Percentiles rank a stretch among this genome's conserved stretches.
phyloP scores from a whole-genome alignment of 306 rosid genomes.

The Comarum palustre region DNA sequence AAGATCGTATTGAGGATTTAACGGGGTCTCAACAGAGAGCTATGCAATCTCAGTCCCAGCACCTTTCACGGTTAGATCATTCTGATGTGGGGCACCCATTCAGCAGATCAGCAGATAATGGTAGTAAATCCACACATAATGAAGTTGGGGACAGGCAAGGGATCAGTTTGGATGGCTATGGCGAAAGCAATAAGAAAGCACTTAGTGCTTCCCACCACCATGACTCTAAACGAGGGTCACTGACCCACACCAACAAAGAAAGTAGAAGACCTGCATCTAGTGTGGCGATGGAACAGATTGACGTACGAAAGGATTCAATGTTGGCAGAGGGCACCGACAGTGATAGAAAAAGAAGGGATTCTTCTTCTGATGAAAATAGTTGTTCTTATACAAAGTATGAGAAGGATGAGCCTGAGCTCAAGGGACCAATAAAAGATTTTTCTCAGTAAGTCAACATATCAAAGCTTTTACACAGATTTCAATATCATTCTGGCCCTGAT shows the following conservation, averaged over 20 bases:
- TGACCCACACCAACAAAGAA: slow-evolving; percentile 47
- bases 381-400: slow-evolving; percentile 91
- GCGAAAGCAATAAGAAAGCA: slow-evolving; percentile 67
- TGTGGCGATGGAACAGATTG: slow-evolving; percentile 48
- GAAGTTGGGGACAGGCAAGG: slow-evolving; percentile 50
- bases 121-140: slow-evolving; percentile 50
- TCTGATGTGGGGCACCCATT: slow-evolving; percentile 45
- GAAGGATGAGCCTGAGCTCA: slow-evolving; percentile 82
- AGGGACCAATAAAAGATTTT: slow-evolving; percentile 68
- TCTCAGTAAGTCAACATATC: slow-evolving; percentile 65
- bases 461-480: not conserved
- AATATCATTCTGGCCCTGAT: not conserved
- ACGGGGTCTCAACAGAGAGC: slow-evolving; percentile 48
- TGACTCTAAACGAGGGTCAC: slow-evolving; percentile 48
- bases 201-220: slow-evolving; percentile 42
- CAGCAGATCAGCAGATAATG: slow-evolving; percentile 47
- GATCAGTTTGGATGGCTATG: slow-evolving; percentile 51
- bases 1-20: slow-evolving; percentile 63
- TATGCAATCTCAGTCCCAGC: slow-evolving; percentile 51
- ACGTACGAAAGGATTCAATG: slow-evolving; percentile 52
- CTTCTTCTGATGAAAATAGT: slow-evolving; percentile 95
- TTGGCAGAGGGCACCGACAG: slow-evolving; percentile 62
- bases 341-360: slow-evolving; percentile 86
- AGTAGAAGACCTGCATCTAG: slow-evolving; percentile 53
- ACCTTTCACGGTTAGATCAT: slow-evolving; percentile 48